Base-by-base conservation (phyloP, 371 early-diverging fungal genomes). In the Zychaea mexicana region DNA sequence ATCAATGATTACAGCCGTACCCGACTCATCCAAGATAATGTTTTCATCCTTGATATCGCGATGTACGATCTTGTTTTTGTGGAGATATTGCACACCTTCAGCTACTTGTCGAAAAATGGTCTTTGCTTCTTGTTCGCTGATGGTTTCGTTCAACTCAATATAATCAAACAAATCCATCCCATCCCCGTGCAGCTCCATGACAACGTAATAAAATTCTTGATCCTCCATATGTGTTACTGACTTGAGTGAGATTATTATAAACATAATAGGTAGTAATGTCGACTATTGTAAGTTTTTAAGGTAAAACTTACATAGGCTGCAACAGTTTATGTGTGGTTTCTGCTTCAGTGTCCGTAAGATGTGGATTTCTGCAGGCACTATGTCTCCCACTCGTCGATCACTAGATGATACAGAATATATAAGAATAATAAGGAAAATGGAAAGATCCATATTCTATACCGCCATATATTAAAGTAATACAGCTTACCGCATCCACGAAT, bases 21-120 rank as follows among this genome's bases (percentile, higher is more conserved):
- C 79, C n/a, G 74, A 58, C 24, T 86, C 84, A 69, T 89, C 88
- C 53, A 91, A 61, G 49, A 92, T 78, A 21, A 92, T 83, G 60
- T 91, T 92, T 65, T 91, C 91, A 60, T 92, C 93, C 72, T 90
- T 88, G 64, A 89, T 88, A 64, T 88, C 88, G 32, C 95, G 74
- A 69, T 95, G 95, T 10, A 93, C 91, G 66, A 95, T 90, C 19
- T 79, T 79, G 58, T 77, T 69, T 7, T 72, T 55, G 67, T 95
- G 94, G 15, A 93, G 61, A 67, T 92, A 90, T 39, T 77, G 68
- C 1, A 95, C 83, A 2, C 89, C 92, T 19, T 77, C 73, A 9
- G 80, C 82, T 26, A 88, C 81, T 64, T 90, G 91, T 26, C 72
- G 72, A 57, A 91, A 91, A 21, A 92, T 88, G 7, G 64, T 56